Base-by-base conservation (phyloP, 768 basidiomycete genomes). In the Lactarius quietus region DNA sequence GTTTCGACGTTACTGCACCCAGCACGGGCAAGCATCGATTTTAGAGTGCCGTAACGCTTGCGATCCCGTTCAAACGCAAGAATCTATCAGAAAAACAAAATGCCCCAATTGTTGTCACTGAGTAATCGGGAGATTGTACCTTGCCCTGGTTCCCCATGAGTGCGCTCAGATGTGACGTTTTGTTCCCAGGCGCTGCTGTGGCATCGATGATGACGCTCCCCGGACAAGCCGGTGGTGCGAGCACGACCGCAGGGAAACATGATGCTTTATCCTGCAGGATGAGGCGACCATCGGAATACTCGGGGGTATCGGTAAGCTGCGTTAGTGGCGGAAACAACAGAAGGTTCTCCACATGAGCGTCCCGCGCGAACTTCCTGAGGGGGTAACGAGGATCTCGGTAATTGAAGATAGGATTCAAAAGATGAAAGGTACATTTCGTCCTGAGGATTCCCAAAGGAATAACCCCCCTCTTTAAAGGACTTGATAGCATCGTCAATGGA, bases 181-280 rank as follows among this genome's bases (percentile, higher is more conserved):
- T 99, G 78, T 99, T 99, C 0, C 97, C 97, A 0, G 97, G 97
- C 1, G 97, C 97, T 45, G 95, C 90, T 14, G 95, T 98, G 15
- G 93, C 95, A 75, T 98, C 96, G 45, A 98, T 90, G 35, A 94
- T 91, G 55, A 83, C 79, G 61, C 78, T 76, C 48, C 80, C 74
- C 26, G 84, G 79, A 23, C 72, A 74, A 2, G 79, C 76, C 14
- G 88, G 89, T 51, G 92, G 90, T 26, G 86, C 82, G n/a, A 99
- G 85, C 7, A 98, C 84, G 64, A 86, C 79, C 0, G 96, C 93
- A 20, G 97, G 93, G 75, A 99, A 94, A 76, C 97, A 99, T 62
- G 94, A 96, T 23, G 97, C 96, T 74, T 98, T 98, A 76, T 99
- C 97, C 76, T 99, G 97, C 7, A 98, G 78, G 66, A 99, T 95